These are phyloP conservation scores for Sporisorium reilianum DNA, from an alignment of 1,284 basidiomycete genomes.

Conservation along the genomic window DNA sequence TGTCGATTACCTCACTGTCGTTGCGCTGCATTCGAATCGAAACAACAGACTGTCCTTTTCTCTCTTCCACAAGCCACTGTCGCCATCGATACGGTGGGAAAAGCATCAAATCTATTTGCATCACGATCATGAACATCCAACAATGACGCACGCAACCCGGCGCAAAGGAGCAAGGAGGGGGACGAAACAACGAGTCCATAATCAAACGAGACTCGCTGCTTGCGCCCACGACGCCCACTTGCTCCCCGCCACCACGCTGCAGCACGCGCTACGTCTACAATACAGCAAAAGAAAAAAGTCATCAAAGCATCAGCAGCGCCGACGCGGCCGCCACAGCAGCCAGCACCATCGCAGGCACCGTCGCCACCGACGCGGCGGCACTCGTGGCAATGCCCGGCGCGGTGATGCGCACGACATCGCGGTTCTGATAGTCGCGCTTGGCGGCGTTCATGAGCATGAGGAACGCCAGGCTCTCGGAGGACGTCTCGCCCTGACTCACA, in stretches of 20 bases:
- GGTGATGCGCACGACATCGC: constrained; percentile 35
- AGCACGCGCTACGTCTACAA: not conserved
- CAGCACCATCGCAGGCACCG: not conserved
- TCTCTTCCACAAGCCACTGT: not conserved
- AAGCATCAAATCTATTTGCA: not conserved
- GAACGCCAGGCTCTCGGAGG: constrained; percentile 61
- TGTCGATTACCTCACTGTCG: not conserved
- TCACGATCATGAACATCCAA: not conserved
- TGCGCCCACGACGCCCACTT: too few relatives aligned
- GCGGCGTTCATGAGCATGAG: constrained; percentile 61
- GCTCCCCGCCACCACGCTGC: not conserved
- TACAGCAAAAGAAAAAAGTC: constrained; percentile 1
- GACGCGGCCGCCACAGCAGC: constrained; percentile 4
- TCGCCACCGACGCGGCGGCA: constrained; percentile 1
- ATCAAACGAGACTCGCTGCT: constrained; percentile 21
- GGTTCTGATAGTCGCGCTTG: constrained; percentile 57
- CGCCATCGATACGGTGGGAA: not conserved
- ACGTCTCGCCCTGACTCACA: constrained; percentile 45
- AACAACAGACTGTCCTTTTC: too few relatives aligned
- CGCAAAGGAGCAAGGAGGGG: not conserved
- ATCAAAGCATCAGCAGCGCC: constrained; percentile 3
- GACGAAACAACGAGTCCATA: constrained; percentile 20
- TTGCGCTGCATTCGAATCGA: too few relatives aligned
- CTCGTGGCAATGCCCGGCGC: constrained; percentile 23
- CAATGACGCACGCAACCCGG: not conserved